Evolutionary conservation across 305 asterid genomes (phyloP), one percentile per base, ranked within the genome.

Genomic region (Euphrasia arctica): DNA sequence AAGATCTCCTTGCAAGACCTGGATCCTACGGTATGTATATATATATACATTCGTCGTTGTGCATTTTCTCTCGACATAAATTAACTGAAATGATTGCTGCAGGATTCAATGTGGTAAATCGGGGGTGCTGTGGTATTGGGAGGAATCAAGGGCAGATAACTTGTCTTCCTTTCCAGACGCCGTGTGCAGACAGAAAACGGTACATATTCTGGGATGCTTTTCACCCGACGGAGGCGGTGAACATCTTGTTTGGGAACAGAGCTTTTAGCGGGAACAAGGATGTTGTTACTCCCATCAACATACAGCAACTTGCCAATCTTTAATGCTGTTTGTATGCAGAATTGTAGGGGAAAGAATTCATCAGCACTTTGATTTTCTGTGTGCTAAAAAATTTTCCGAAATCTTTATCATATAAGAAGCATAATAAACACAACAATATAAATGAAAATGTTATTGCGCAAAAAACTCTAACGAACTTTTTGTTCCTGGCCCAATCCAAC

Each of bases 161-260:
- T 28, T 56, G 42, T 12, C 42, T 56, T 28, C 60, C 60, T 11
- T 56, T 56, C 10, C 60, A 56, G 18, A 56, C 43, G 11, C 60
- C 60, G 9, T 56, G 42, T 29, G 22, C 41, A 7, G 18, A 56
- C 15, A 28, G 60, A 56, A 56, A 56, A 2, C 67, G 64, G 13
- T 90, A 83, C 69, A 65, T 91, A 11, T 88, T 88, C 60, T 91
- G 97, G 96, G 97, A 91, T 39, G 97, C 97, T 5, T 91, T 81
- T 64, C 97, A 91, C 66, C 97, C 96, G 1, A 88, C 97, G 3
- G 90, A 74, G 59, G 96, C 97, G 1, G 96, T 88, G 0, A 91
- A 91, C 62, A 71, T 75, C 39, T 64, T 91, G 78, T 81, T 88
- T 34, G 97, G 93, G n/a, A 66, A 54, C 73, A 82, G 64, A 18